These are phyloP conservation scores for Canavalia ensiformis DNA, from an alignment of 306 rosid genomes.

Conservation along the genomic window DNA sequence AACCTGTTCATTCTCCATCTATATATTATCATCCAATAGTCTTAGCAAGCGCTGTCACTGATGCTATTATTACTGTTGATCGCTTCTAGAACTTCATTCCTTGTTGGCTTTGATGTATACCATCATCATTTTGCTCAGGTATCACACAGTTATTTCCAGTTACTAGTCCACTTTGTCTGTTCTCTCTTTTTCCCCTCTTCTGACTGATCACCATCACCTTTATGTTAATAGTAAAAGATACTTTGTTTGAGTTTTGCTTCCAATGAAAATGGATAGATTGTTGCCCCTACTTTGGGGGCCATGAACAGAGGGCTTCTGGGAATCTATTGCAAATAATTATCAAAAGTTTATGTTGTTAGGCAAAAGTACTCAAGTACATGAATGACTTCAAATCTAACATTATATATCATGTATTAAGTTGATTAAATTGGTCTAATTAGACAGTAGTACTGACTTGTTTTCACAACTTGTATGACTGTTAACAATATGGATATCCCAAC, in stretches of 20 bases:
- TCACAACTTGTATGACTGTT: not conserved
- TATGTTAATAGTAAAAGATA: constrained; percentile 24
- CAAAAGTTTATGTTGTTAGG: not conserved
- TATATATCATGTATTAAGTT: not conserved
- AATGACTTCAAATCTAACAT: not conserved
- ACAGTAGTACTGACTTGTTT: not conserved
- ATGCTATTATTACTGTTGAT: not conserved
- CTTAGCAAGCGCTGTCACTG: not conserved
- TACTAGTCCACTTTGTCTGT: not conserved
- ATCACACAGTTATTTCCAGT: not conserved
- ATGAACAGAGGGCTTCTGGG: not conserved
- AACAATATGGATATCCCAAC: not conserved
- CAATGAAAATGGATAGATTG: constrained; percentile 7
- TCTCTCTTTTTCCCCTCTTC: not conserved
- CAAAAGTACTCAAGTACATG: not conserved
- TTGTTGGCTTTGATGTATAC: not conserved
- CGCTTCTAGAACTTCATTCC: not conserved
- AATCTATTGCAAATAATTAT: constrained; percentile 2
- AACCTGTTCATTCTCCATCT: not conserved
- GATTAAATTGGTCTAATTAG: constrained; percentile 17
- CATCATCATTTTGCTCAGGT: not conserved
- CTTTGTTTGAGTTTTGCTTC: constrained; percentile 9
- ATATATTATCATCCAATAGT: not conserved
- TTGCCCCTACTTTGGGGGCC: not conserved
- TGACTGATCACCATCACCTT: constrained; percentile 2